Evolutionary conservation across 768 basidiomycete species (phyloP).

Genomic region (Auricularia heimuer): DNA sequence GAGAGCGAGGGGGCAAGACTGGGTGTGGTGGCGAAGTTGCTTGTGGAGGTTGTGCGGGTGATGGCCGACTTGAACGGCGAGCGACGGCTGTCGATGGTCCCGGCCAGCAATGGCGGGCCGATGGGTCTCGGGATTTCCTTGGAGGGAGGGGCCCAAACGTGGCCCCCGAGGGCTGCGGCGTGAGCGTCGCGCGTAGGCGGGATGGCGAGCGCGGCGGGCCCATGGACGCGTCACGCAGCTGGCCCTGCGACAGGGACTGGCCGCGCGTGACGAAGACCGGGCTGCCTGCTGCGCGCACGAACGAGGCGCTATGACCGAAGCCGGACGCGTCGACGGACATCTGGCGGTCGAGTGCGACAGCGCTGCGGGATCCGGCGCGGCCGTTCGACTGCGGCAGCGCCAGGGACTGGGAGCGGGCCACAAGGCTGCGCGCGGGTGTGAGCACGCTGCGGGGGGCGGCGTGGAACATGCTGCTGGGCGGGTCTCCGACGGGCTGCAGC

Average conservation of each 20-base stretch:
- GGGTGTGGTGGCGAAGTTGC: background rate
- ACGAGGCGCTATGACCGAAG: background rate
- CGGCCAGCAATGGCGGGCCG: constrained; percentile 57
- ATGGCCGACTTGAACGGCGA: background rate
- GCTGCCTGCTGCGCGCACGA: background rate
- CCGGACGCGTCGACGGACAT: background rate
- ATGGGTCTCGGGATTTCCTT: constrained; percentile 34
- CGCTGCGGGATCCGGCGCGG: background rate
- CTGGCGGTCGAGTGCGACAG: background rate
- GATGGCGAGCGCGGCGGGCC: constrained; percentile 42
- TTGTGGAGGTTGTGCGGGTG: background rate
- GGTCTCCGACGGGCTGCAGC: background rate
- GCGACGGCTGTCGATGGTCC: constrained; percentile 11
- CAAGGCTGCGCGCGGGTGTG: background rate
- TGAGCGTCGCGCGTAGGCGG: constrained; percentile 59
- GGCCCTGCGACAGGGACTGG: background rate
- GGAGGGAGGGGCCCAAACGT: constrained; percentile 19
- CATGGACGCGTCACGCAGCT: constrained; percentile 33
- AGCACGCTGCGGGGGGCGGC: background rate
- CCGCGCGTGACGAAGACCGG: background rate
- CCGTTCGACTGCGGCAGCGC: background rate
- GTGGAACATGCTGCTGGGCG: background rate
- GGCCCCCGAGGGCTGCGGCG: constrained; percentile 48
- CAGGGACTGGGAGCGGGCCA: background rate
- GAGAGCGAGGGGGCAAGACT: background rate